phyloP scores from a whole-genome alignment of 805 yeast species.

The Candida ponderosae region DNA sequence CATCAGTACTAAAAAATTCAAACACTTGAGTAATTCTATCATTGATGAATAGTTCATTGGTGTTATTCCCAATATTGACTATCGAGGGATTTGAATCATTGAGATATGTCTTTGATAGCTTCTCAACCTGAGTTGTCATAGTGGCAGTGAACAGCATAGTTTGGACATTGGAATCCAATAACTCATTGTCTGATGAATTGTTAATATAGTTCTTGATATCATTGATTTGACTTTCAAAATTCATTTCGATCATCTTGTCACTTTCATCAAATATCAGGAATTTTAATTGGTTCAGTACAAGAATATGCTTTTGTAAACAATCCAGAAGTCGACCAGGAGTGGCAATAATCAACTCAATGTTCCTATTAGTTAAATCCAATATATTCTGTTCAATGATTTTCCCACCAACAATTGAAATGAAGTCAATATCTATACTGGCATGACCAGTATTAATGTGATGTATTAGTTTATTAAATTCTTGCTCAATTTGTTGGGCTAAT shows the following conservation, averaged over 20 bases:
- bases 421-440: constrained; percentile 37
- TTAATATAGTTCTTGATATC: constrained; percentile 54
- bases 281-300: constrained; percentile 52
- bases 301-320: constrained; percentile 58
- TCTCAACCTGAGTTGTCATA: constrained; percentile 67
- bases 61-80: constrained; percentile 59
- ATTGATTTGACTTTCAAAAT: constrained; percentile 76
- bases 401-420: constrained; percentile 81
- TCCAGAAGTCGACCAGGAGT: constrained; percentile 93
- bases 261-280: constrained; percentile 87
- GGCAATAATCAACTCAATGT: constrained; percentile 79
- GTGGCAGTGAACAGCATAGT: constrained; percentile 96
- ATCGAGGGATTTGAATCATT: constrained; percentile 41
- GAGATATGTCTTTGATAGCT: constrained; percentile 56
- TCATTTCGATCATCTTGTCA: constrained; percentile 92
- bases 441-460: constrained; percentile 23
- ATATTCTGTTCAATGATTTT: constrained; percentile 74
- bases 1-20: constrained; percentile 33
- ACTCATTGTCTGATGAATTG: constrained; percentile 9
- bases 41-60: constrained; percentile 17
- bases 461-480: constrained; percentile 51
- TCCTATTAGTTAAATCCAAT: constrained; percentile 41
- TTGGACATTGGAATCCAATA: constrained; percentile 30
- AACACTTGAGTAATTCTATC: constrained; percentile 68
- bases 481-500: constrained; percentile 78